Percentiles rank a stretch among this genome's conserved stretches.
Evolutionary conservation across 257 asterid species (phyloP).

Genomic region (Salvia rosmarinus): DNA sequence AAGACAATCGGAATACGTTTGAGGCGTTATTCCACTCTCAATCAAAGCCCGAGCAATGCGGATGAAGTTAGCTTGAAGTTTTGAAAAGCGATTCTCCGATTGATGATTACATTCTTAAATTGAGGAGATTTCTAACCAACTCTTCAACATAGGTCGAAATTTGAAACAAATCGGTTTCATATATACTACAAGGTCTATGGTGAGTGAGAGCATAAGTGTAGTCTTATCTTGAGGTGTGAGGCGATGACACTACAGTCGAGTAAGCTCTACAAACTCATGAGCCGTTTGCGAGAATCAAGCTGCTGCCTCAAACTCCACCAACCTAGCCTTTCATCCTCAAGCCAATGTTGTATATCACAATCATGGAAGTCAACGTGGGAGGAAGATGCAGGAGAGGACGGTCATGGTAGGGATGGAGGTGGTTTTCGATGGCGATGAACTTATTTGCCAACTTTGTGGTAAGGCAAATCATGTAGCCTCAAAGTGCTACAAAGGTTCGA

Average conservation of each 20-base stretch:
- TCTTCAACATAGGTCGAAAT: not conserved
- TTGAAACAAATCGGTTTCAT: not conserved
- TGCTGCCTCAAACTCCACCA: no score
- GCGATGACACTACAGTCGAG: not conserved
- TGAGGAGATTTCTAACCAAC: not conserved
- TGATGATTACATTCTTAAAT: not conserved
- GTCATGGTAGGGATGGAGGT: no score
- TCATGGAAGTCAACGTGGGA: no score
- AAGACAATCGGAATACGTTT: no score
- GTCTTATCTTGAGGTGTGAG: not conserved
- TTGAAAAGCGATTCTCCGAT: not conserved
- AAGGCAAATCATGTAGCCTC: not conserved
- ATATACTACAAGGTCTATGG: not conserved
- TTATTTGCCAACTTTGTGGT: no score
- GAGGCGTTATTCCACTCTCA: no score
- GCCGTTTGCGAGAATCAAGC: not conserved
- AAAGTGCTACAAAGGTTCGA: no score
- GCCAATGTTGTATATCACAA: not conserved
- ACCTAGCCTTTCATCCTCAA: not conserved
- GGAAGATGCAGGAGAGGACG: no score
- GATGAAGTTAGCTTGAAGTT: no score
- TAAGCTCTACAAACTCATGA: not conserved
- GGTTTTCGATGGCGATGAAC: no score
- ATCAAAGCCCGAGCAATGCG: not conserved
- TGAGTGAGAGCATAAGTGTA: not conserved